phyloP scores from a whole-genome alignment of 1,139 yeast genomes.

The Zygosaccharomyces sapae region DNA sequence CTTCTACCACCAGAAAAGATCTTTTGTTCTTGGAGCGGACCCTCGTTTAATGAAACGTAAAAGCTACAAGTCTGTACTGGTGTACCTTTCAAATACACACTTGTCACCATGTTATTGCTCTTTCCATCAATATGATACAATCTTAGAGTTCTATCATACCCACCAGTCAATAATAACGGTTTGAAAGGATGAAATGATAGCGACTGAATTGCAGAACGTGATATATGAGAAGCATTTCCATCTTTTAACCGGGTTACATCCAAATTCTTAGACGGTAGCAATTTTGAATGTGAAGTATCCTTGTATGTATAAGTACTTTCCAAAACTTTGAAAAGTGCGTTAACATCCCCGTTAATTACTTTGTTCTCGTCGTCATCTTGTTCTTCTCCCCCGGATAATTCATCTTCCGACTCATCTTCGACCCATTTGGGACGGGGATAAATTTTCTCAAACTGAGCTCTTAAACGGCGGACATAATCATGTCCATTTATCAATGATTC shows the following conservation, averaged over 20 bases:
- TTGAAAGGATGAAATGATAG: constrained; percentile 80
- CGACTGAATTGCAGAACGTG: constrained; percentile 78
- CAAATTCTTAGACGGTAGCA: constrained; percentile 66
- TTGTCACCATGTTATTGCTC: constrained; percentile 71
- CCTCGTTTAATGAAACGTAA: constrained; percentile 27
- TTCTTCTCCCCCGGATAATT: constrained; percentile 23
- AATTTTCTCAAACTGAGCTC: constrained; percentile 80
- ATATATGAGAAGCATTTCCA: constrained; percentile 66
- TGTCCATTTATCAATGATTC: constrained; percentile 62
- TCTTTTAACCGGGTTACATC: constrained; percentile 80
- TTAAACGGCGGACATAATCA: constrained; percentile 65
- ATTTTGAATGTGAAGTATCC: constrained; percentile 46
- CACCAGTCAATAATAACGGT: constrained; percentile 82
- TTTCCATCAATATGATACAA: constrained; percentile 92
- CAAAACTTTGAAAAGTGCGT: constrained; percentile 58
- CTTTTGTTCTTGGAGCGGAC: constrained; percentile 42
- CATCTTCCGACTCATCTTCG: constrained; percentile 32
- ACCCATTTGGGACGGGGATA: constrained; percentile 92
- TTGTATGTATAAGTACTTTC: constrained; percentile 55
- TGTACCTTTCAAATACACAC: constrained; percentile 69
- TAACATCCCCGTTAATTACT: constrained; percentile 43
- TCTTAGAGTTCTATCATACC: constrained; percentile 84
- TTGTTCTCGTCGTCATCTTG: constrained; percentile 39
- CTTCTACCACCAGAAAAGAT: constrained; percentile 88
- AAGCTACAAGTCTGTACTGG: constrained; percentile 69